Percentiles rank a stretch among this genome's conserved stretches.
Evolutionary conservation across 257 asterid genomes (phyloP).

Genomic region (Ocimum tenuiflorum): DNA sequence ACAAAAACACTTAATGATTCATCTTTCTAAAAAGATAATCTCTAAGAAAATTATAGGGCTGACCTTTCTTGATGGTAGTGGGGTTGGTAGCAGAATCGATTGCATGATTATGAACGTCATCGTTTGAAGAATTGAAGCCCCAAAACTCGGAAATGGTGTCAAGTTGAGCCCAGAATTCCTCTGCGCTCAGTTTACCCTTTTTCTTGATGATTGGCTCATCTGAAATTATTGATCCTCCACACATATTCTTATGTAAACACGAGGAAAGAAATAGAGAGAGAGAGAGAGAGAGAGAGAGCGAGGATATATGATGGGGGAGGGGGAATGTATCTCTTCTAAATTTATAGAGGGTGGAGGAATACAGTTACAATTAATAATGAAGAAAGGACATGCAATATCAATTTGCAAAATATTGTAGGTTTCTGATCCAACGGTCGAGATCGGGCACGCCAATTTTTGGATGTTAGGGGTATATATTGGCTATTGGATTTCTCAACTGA

Average conservation of each 20-base stretch:
- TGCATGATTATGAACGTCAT: constrained; percentile 7
- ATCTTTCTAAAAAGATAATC: too few species aligned
- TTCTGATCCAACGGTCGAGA: constrained; percentile 33
- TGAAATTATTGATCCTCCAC: constrained; percentile 82
- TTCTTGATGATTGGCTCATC: constrained; percentile 45
- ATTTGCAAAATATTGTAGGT: constrained; percentile 1
- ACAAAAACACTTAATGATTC: too few species aligned
- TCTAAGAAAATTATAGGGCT: too few species aligned
- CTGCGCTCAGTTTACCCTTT: constrained; percentile 38
- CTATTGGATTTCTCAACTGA: constrained; percentile 3
- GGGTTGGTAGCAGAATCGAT: not conserved
- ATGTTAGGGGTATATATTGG: constrained; percentile 20
- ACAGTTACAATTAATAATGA: constrained; percentile 15
- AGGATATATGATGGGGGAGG: not conserved
- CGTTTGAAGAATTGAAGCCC: constrained; percentile 45
- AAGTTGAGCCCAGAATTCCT: constrained; percentile 62
- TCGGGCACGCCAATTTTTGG: not conserved
- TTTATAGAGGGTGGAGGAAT: constrained; percentile 16
- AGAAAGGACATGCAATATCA: constrained; percentile 9
- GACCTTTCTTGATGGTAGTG: constrained; percentile 30
- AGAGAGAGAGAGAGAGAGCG: constrained; percentile 11
- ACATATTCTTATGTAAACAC: constrained; percentile 30
- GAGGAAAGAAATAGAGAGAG: not conserved
- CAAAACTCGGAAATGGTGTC: constrained; percentile 53
- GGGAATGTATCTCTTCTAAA: constrained; percentile 3